Base-by-base conservation (phyloP, 306 rosid species). In the Hippophae gyantsensis region DNA sequence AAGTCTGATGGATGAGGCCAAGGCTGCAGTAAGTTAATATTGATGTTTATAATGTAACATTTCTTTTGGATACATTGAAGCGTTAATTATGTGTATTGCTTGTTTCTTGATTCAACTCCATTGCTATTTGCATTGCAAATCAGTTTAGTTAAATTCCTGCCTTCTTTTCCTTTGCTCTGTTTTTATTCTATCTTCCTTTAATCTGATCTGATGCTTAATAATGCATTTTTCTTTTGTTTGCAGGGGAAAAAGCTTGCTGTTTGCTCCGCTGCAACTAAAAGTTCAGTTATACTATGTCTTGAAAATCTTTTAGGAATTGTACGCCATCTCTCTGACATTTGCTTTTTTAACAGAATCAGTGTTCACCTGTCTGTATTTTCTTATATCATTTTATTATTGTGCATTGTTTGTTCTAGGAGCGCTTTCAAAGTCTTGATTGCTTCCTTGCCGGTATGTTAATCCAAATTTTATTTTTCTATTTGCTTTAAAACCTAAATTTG, bases 201-300 rank as follows among this genome's bases (percentile, higher is more conserved):
- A 57, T 43, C 23, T 41, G 27, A 42, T 52, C 25, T 44, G 23
- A 60, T 67, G 56, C 60, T 67, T 54, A 70, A 64, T 9, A 18
- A 42, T 48, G 56, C 64, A 42, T 61, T 42, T 32, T 7, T 11
- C 51, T 57, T 64, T 48, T 49, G 76, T 55, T 68, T 73, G 60
- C 60, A 92, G 98, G 96, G 98, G 40, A 87, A 71, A 74, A 78
- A 74, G 69, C 84, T 92, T 27, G 95, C 93, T 32, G 95, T 92
- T 74, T 92, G 98, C 71, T 92, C 98, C 54, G 98, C 98, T 52
- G 98, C 98, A 8, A 92, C 98, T 68, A 92, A 87, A 72, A 92
- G 96, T 69, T 92, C 98, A 53, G 98, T 92, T 58, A 72, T 92
- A 57, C 75, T 92, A 6, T 87, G 93, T 70, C 95, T 92, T 62